Evolutionary conservation across 2,329 filamentous ascomycete species (phyloP).

Genomic region (Cytospora schulzeri): DNA sequence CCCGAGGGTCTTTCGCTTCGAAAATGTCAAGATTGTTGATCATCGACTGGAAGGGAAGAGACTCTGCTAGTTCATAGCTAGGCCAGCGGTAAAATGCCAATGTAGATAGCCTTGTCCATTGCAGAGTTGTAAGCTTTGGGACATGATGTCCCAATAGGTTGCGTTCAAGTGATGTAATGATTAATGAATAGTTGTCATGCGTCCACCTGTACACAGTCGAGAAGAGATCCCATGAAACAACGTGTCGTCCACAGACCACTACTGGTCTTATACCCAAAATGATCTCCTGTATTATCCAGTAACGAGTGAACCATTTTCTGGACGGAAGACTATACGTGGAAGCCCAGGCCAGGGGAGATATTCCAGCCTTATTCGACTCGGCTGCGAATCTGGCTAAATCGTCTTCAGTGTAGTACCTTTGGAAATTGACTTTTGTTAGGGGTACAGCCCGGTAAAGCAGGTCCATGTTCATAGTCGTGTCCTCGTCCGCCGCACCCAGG

Average conservation of each 20-base stretch:
- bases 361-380: background rate
- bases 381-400: background rate
- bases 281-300: conserved; percentile 28
- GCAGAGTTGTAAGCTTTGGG: too few species aligned
- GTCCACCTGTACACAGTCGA: background rate
- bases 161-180: too few species aligned
- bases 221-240: background rate
- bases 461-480: background rate
- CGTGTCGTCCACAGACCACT: conserved; percentile 6
- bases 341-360: background rate
- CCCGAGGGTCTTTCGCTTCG: conserved; percentile 1
- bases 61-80: too few species aligned
- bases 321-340: background rate
- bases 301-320: conserved; percentile 24
- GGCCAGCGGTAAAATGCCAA: too few species aligned
- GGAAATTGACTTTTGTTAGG: background rate
- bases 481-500: conserved; percentile 1
- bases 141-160: too few species aligned
- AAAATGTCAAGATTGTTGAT: background rate
- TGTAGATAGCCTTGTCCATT: background rate
- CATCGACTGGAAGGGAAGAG: background rate
- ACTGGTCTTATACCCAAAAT: conserved; percentile 12
- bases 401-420: background rate
- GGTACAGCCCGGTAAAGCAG: background rate
- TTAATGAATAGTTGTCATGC: too few species aligned